These are phyloP conservation scores for Neurospora terricola DNA, from an alignment of 495 filamentous ascomycete species.

Conservation along the genomic window DNA sequence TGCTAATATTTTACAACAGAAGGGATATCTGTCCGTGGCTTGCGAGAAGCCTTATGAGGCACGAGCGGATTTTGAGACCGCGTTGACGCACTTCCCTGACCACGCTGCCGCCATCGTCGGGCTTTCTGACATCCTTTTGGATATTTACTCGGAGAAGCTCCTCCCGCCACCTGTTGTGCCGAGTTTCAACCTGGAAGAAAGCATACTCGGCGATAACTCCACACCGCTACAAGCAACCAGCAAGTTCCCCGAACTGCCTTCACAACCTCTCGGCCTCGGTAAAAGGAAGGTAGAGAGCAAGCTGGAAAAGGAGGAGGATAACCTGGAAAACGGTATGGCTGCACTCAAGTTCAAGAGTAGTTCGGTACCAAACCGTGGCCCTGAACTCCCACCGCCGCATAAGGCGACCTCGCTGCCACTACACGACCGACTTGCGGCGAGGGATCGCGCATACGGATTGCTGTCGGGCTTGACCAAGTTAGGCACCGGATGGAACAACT, in stretches of 20 bases:
- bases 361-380: conserved; percentile 7
- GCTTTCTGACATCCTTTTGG: conserved; percentile 73
- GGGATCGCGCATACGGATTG: conserved; percentile 77
- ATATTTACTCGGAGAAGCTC: conserved; percentile 64
- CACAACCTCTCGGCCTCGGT: conserved; percentile 33
- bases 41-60: conserved; percentile 57
- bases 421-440: conserved; percentile 67
- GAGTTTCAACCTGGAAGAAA: conserved; percentile 12
- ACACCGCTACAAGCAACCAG: conserved; percentile 3
- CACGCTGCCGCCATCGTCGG: conserved; percentile 74
- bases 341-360: not conserved
- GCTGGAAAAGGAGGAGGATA: not conserved
- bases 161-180: conserved; percentile 36
- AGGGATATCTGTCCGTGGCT: conserved; percentile 56
- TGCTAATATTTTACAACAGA: conserved; percentile 38
- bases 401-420: conserved; percentile 47
- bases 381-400: conserved; percentile 33
- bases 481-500: conserved; percentile 81
- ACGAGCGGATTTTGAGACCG: conserved; percentile 64
- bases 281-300: conserved; percentile 1
- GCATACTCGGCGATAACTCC: not conserved
- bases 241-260: conserved; percentile 20
- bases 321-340: not conserved
- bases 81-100: conserved; percentile 61
- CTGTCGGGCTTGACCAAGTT: conserved; percentile 73